Conservation (phyloP, 129 eudicot species). For the Arctium minus region DNA sequence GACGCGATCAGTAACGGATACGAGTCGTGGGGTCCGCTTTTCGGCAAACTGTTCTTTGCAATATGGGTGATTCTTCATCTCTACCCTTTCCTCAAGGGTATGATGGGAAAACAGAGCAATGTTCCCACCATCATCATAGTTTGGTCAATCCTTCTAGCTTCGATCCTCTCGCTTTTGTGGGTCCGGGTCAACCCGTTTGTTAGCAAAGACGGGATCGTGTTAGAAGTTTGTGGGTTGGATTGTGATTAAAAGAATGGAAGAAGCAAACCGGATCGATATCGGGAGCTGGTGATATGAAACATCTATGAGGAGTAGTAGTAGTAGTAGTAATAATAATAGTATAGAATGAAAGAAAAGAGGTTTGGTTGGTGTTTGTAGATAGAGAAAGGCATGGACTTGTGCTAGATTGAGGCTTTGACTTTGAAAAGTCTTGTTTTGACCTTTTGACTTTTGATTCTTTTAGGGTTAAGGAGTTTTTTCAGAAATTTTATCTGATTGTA, state of each 20-base stretch:
- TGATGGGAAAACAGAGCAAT: constrained; percentile 56
- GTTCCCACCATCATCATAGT: constrained; percentile 62
- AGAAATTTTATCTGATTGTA: constrained; percentile 14
- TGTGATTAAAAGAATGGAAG: constrained; percentile 31
- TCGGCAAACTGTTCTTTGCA: constrained; percentile 63
- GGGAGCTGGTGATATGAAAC: neutral
- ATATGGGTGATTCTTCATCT: constrained; percentile 75
- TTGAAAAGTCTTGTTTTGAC: constrained; percentile 13
- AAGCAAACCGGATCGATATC: neutral
- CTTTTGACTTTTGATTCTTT: constrained; percentile 20
- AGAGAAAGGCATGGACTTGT: constrained; percentile 10
- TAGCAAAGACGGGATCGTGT: constrained; percentile 52
- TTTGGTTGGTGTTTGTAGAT: constrained; percentile 28
- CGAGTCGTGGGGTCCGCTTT: constrained; percentile 81
- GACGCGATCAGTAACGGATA: constrained; percentile 73
- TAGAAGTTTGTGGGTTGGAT: constrained; percentile 65
- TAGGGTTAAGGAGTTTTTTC: constrained; percentile 20
- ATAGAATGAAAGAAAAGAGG: constrained; percentile 14
- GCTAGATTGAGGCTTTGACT: constrained; percentile 26
- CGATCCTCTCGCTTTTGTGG: constrained; percentile 66
- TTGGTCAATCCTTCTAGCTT: constrained; percentile 70
- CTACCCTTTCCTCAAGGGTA: constrained; percentile 76
- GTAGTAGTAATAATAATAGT: neutral
- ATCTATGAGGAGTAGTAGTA: neutral
- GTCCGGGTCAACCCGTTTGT: constrained; percentile 68